Base-by-base conservation (phyloP, 1,139 yeast species). In the Saccharomycopsis hybrid region DNA sequence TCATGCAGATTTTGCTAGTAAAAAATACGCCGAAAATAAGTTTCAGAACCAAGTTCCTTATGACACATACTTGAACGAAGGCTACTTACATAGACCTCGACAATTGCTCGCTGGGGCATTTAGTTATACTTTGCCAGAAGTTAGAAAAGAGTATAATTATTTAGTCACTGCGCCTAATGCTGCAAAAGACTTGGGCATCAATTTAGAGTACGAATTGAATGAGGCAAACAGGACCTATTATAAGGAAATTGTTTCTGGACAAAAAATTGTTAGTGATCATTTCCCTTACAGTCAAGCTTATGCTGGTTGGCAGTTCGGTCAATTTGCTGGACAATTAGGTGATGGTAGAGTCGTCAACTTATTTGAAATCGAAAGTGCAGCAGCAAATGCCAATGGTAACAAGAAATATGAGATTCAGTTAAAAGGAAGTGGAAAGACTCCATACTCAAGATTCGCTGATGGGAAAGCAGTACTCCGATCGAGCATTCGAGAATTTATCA, bases 281-380 rank as follows among this genome's bases (percentile, higher is more conserved):
- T 78, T 79, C 59, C 97, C 97, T 0, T 90, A 85, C 66, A 79
- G 96, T 5, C 90, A 85, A 64, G 87, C 94, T 0, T 92, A 92
- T 64, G 96, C 97, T 1, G 98, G 98, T 1, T 88, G 85, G 74
- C 98, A 92, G 63, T 92, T 92, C 70, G 97, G 98, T 2, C 80
- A 77, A 58, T 92, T 92, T 79, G 97, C 97, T 0, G 97, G 97
- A 1, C 98, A 92, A 65, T 69, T 92, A 56, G 98, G 98, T 3
- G 98, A 92, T 63, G 98, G 98, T 0, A 71, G 98, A 55, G 97
- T 89, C 1, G 75, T 82, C 5, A 87, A 85, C 60, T 68, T 92
- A 46, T 89, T 90, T 66, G 94, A 86, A 56, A 67, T 84, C 0
- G 72, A 73, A 4, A 73, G 71, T 48, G n/a, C n/a, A n/a, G n/a